A percentile compares a stretch with the other conserved stretches of the same genome.
phyloP scores from a whole-genome alignment of 768 basidiomycete genomes.

The Termitomyces sp. region DNA sequence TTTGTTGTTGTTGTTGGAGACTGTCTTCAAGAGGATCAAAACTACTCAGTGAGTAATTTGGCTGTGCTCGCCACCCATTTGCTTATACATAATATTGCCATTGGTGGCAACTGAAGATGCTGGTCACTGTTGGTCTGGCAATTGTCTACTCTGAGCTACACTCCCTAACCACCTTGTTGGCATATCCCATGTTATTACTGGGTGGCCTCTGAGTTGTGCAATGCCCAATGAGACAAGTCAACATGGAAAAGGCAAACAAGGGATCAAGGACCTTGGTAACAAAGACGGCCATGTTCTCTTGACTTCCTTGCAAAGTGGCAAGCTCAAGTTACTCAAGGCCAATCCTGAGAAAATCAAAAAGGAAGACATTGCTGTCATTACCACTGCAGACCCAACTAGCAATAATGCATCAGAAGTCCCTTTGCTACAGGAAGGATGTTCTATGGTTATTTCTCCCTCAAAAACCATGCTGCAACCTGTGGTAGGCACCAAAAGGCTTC shows the following conservation, averaged over 20 bases:
- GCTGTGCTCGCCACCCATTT: too few species aligned
- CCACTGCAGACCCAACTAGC: not conserved
- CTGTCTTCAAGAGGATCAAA: not conserved
- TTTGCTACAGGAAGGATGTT: not conserved
- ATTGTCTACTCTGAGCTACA: not conserved
- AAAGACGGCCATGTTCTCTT: not conserved
- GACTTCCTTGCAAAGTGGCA: not conserved
- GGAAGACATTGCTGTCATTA: not conserved
- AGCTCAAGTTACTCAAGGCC: not conserved
- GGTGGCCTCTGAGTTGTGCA: not conserved
- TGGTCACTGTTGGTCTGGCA: not conserved
- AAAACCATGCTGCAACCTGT: not conserved
- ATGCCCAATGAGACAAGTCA: not conserved
- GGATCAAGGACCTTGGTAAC: not conserved
- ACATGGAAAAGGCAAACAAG: not conserved
- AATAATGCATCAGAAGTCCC: not conserved
- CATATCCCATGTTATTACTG: not conserved
- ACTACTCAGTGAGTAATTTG: not conserved
- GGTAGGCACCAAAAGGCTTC: not conserved
- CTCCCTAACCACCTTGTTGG: not conserved
- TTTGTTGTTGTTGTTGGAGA: not conserved
- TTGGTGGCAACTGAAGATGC: not conserved
- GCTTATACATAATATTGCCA: too few species aligned
- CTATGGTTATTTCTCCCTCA: not conserved
- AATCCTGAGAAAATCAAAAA: not conserved